These are phyloP conservation scores for Nevesoporus exiguus DNA, from an alignment of 768 basidiomycete genomes.

Conservation along the genomic window DNA sequence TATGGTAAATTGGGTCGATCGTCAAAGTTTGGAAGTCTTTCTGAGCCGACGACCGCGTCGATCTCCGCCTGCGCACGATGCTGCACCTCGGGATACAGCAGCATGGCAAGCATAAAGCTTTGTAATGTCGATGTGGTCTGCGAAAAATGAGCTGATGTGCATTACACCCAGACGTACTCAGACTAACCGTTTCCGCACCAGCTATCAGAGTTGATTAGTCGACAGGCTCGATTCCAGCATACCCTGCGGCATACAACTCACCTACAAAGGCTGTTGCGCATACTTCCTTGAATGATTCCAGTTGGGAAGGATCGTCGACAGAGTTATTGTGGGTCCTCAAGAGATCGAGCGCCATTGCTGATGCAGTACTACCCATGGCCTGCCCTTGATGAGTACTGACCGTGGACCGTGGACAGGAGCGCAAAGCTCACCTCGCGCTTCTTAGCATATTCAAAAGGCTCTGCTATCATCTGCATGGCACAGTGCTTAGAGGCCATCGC, in stretches of 20 bases:
- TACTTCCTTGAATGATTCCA: slow-evolving; percentile 8
- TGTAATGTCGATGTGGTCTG: slow-evolving; percentile 12
- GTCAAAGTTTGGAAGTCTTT: background rate
- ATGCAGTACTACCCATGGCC: slow-evolving; percentile 6
- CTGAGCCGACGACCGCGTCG: background rate
- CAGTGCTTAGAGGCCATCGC: slow-evolving; percentile 9
- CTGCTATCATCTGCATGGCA: slow-evolving; percentile 12
- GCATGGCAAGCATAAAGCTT: slow-evolving; percentile 32
- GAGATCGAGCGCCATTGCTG: slow-evolving; percentile 15
- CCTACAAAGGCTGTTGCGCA: slow-evolving; percentile 6
- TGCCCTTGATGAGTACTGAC: background rate
- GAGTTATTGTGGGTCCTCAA: background rate
- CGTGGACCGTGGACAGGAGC: background rate
- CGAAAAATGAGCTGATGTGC: background rate
- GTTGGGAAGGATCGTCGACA: slow-evolving; percentile 5
- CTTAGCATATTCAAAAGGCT: slow-evolving; percentile 14
- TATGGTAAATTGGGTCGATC: background rate
- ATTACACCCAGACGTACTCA: background rate
- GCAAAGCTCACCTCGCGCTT: slow-evolving; percentile 10
- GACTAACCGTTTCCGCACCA: slow-evolving; percentile 20
- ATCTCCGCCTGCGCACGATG: background rate
- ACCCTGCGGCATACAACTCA: slow-evolving; percentile 1
- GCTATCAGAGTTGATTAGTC: slow-evolving; percentile 6
- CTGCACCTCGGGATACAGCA: slow-evolving; percentile 29
- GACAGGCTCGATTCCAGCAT: background rate